Percentiles rank a stretch among this genome's conserved stretches.
phyloP scores from a whole-genome alignment of 1,284 basidiomycete genomes.

The Sphagnurus paluster region DNA sequence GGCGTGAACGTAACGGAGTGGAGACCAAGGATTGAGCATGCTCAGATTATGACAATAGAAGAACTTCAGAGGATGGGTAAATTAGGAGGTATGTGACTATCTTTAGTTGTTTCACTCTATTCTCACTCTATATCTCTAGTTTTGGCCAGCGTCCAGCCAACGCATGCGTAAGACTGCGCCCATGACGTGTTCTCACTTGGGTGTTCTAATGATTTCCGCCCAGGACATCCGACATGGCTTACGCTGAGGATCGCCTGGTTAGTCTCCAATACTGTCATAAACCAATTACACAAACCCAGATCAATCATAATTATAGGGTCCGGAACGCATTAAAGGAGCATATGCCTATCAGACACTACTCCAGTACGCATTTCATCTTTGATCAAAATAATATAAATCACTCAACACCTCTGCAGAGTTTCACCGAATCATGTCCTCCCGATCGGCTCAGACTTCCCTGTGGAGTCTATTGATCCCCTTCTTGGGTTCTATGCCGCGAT shows the following conservation, averaged over 20 bases:
- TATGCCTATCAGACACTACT: slow-evolving; percentile 87
- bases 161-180: slow-evolving; percentile 67
- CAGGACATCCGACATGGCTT: slow-evolving; percentile 89
- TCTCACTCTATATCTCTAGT: slow-evolving; percentile 44
- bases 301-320: slow-evolving; percentile 49
- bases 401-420: slow-evolving; percentile 28
- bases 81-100: slow-evolving; percentile 60
- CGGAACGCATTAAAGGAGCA: slow-evolving; percentile 78
- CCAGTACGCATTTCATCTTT: slow-evolving; percentile 42
- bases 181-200: background rate
- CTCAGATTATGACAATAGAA: slow-evolving; percentile 76
- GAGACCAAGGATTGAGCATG: slow-evolving; percentile 86
- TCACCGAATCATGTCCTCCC: slow-evolving; percentile 63
- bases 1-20: slow-evolving; percentile 41
- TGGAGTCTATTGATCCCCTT: slow-evolving; percentile 81
- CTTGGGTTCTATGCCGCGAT: slow-evolving; percentile 88
- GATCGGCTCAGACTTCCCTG: slow-evolving; percentile 90
- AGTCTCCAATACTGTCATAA: slow-evolving; percentile 17
- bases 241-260: slow-evolving; percentile 80
- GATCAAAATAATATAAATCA: slow-evolving; percentile 5
- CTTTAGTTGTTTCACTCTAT: background rate
- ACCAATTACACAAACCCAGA: background rate
- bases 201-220: background rate
- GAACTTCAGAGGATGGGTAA: slow-evolving; percentile 72
- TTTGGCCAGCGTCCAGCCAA: slow-evolving; percentile 91